Conservation (phyloP, 2,329 filamentous ascomycete species). For the Trichoderma afroharzianum region DNA sequence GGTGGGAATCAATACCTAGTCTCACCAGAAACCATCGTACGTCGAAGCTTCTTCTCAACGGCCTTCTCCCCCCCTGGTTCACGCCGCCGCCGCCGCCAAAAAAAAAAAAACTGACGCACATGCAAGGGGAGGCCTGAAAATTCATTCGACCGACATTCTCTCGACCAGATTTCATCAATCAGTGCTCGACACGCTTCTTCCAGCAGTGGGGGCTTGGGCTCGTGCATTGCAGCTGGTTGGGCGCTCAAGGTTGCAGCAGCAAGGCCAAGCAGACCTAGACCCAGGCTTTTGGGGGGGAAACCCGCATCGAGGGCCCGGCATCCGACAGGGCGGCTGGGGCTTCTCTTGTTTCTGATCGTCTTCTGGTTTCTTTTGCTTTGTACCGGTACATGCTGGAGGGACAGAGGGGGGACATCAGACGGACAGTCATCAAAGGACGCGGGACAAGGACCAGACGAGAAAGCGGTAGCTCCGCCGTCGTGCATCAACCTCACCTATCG, state of each 20-base stretch:
- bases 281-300: neutral
- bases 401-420: neutral
- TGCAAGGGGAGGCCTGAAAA: slow-evolving; percentile 10
- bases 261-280: neutral
- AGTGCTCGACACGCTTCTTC: slow-evolving; percentile 15
- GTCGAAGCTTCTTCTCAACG: neutral
- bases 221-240: slow-evolving; percentile 8
- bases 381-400: neutral
- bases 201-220: slow-evolving; percentile 12
- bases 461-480: neutral
- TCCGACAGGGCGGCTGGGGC: slow-evolving; percentile 6
- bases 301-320: slow-evolving; percentile 4
- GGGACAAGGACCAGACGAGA: neutral
- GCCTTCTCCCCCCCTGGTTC: neutral
- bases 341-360: neutral
- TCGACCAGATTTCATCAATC: slow-evolving; percentile 9
- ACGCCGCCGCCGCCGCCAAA: no score
- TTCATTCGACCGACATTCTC: slow-evolving; percentile 8
- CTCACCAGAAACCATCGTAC: neutral
- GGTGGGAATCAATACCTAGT: neutral
- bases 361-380: neutral
- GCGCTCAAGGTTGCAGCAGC: neutral
- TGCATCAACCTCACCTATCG: slow-evolving; percentile 8
- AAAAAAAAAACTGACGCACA: slow-evolving; percentile 1
- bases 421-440: neutral